phyloP scores from a whole-genome alignment of 305 asterid genomes.

The Caryopteris hybrid region DNA sequence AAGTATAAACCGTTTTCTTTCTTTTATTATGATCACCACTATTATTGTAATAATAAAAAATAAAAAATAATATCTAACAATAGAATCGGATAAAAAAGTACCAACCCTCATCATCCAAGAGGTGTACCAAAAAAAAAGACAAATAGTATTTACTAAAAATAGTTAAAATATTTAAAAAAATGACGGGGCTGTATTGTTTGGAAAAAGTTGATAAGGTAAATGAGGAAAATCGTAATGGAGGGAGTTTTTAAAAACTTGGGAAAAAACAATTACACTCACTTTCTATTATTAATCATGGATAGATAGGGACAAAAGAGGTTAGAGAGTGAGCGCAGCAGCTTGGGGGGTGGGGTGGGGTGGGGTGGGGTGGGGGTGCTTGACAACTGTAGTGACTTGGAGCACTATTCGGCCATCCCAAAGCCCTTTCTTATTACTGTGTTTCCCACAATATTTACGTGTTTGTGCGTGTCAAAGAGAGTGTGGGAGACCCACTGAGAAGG shows the following conservation, averaged over 20 bases:
- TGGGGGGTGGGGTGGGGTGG: not conserved
- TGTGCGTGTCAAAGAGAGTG: slow-evolving; percentile 22
- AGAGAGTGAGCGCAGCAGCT: slow-evolving; percentile 26
- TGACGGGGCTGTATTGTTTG: not conserved
- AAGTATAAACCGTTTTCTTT: too few relatives aligned
- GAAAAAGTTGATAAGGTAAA: not conserved
- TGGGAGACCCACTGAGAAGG: slow-evolving; percentile 9
- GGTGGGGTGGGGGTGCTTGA: slow-evolving; percentile 21
- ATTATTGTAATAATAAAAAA: too few relatives aligned
- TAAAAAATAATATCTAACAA: too few relatives aligned
- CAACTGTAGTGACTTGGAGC: slow-evolving; percentile 34
- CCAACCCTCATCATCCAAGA: too few relatives aligned
- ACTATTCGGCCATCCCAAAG: slow-evolving; percentile 26
- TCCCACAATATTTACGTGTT: slow-evolving; percentile 16
- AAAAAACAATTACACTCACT: not conserved
- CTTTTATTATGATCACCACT: too few relatives aligned
- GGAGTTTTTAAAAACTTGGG: slow-evolving; percentile 14
- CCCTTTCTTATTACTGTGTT: slow-evolving; percentile 6
- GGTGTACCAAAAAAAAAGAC: not conserved
- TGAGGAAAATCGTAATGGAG: slow-evolving; percentile 18
- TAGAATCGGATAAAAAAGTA: too few relatives aligned
- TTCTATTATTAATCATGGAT: not conserved
- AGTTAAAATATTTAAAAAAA: slow-evolving; percentile 12
- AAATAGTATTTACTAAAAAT: slow-evolving; percentile 1
- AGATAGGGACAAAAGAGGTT: slow-evolving; percentile 34